These are phyloP conservation scores for Mycena vulgaris DNA, from an alignment of 768 basidiomycete genomes.

Conservation along the genomic window DNA sequence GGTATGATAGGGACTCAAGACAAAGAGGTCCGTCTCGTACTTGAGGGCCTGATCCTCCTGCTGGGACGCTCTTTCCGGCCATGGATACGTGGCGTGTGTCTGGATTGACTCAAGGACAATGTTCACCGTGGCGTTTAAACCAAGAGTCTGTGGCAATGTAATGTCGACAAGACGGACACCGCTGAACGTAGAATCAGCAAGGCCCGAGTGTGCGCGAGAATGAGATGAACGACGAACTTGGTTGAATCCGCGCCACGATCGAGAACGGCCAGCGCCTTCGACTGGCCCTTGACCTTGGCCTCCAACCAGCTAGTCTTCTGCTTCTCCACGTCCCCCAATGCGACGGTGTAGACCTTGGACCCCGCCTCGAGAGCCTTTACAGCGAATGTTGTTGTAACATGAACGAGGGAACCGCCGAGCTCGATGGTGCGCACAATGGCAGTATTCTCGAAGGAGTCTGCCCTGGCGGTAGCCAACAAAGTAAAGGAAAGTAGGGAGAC, in stretches of 20 bases:
- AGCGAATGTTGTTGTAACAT: constrained; percentile 91
- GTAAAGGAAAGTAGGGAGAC: constrained; percentile 60
- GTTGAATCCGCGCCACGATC: constrained; percentile 64
- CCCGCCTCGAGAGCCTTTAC: constrained; percentile 79
- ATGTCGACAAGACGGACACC: constrained; percentile 72
- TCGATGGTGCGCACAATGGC: constrained; percentile 92
- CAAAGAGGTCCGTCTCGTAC: constrained; percentile 83
- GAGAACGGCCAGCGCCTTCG: constrained; percentile 64
- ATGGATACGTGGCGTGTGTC: constrained; percentile 83
- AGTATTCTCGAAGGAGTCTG: constrained; percentile 84
- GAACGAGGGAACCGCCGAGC: constrained; percentile 89
- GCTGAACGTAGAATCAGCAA: constrained; percentile 44
- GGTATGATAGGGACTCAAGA: constrained; percentile 88
- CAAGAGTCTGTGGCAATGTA: constrained; percentile 72
- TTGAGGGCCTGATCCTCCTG: constrained; percentile 84
- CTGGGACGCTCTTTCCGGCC: constrained; percentile 83
- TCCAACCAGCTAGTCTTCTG: constrained; percentile 83
- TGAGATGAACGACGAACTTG: constrained; percentile 62
- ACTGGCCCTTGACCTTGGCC: constrained; percentile 83
- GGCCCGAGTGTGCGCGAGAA: constrained; percentile 5
- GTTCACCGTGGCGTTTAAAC: constrained; percentile 74
- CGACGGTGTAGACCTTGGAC: constrained; percentile 76
- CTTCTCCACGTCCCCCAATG: constrained; percentile 74
- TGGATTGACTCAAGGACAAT: constrained; percentile 86
- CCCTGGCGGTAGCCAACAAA: constrained; percentile 56